These are phyloP conservation scores for Zangia roseola DNA, from an alignment of 768 basidiomycete species.

Conservation along the genomic window DNA sequence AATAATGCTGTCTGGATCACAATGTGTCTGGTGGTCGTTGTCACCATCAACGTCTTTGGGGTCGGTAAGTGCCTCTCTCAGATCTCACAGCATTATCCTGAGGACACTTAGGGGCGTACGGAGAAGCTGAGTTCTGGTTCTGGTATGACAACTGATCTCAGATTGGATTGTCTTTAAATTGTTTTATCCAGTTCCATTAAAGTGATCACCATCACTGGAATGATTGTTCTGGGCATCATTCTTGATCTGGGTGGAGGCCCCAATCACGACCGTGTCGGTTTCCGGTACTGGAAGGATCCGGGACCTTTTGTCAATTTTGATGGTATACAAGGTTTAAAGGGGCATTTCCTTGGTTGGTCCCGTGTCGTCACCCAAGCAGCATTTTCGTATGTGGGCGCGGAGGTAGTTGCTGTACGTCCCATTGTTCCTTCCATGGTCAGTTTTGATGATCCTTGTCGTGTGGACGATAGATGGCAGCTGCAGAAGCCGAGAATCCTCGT, in stretches of 20 bases:
- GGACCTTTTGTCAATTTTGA: conserved; percentile 52
- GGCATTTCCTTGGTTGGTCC: conserved; percentile 48
- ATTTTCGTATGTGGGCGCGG: conserved; percentile 57
- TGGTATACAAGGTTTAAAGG: conserved; percentile 39
- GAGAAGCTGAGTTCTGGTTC: conserved; percentile 48
- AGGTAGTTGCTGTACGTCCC: conserved; percentile 37
- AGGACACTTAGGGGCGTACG: conserved; percentile 30
- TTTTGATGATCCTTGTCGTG: background rate
- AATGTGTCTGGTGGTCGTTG: conserved; percentile 46
- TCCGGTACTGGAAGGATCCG: conserved; percentile 47
- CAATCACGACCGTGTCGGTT: conserved; percentile 46
- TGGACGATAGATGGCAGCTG: conserved; percentile 35
- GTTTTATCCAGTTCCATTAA: conserved; percentile 43
- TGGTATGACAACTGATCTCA: conserved; percentile 15
- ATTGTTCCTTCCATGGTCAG: background rate
- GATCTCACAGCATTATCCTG: background rate
- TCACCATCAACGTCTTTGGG: conserved; percentile 41
- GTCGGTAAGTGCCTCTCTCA: conserved; percentile 22
- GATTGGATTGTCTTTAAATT: background rate
- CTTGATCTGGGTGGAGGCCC: conserved; percentile 53
- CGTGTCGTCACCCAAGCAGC: conserved; percentile 54
- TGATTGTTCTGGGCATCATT: conserved; percentile 45
- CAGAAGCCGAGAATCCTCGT: conserved; percentile 48
- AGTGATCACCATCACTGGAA: conserved; percentile 42
- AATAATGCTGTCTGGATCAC: conserved; percentile 50